phyloP scores from a whole-genome alignment of 2,329 filamentous ascomycete genomes.

The Chrysoporthe puriensis region DNA sequence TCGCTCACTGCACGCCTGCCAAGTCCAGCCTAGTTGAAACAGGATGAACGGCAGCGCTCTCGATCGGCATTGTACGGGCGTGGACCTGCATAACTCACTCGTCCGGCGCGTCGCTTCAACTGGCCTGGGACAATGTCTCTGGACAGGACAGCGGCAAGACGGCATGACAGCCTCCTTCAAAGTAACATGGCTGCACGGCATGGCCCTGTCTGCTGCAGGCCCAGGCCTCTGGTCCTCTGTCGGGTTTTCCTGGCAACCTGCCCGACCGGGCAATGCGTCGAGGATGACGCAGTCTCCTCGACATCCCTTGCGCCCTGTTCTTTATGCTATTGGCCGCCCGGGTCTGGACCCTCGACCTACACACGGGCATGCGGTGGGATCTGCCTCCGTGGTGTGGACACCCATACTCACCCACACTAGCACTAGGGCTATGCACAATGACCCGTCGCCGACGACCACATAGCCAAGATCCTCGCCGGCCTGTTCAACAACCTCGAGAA shows the following conservation, averaged over 20 bases:
- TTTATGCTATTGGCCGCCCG: conserved; percentile 9
- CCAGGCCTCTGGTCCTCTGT: neutral
- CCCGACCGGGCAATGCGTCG: neutral
- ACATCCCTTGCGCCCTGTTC: neutral
- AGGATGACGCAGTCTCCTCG: conserved; percentile 12
- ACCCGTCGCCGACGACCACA: neutral
- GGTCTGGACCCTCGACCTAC: conserved; percentile 2
- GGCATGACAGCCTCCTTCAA: neutral
- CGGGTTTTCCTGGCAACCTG: conserved; percentile 8
- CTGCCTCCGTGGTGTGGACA: conserved; percentile 20
- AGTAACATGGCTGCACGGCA: neutral
- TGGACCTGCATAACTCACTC: neutral
- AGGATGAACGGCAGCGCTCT: neutral
- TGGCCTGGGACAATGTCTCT: too few species aligned
- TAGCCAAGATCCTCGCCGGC: neutral
- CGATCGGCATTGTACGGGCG: neutral
- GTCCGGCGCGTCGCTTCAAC: neutral
- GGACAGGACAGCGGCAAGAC: too few species aligned
- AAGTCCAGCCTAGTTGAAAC: conserved; percentile 4
- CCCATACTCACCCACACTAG: conserved; percentile 8
- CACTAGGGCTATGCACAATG: conserved; percentile 10
- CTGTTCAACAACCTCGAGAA: neutral
- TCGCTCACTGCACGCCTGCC: conserved; percentile 3
- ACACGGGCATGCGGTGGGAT: conserved; percentile 16
- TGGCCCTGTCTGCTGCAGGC: neutral